Conservation (phyloP, 371 early-diverging fungal genomes). For the Encephalitozoon cuniculi region DNA sequence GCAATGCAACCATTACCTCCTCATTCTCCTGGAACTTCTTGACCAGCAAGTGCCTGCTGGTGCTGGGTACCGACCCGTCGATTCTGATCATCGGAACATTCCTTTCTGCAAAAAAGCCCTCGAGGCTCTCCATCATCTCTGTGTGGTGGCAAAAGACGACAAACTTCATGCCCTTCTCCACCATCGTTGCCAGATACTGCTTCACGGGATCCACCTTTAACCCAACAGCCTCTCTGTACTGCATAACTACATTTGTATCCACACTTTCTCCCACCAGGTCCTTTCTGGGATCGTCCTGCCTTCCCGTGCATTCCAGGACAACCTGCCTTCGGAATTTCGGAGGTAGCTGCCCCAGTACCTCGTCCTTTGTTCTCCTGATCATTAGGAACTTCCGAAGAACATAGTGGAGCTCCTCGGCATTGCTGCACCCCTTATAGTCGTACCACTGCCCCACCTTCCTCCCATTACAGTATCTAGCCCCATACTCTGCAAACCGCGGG, state of each 20-base stretch:
- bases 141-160: conserved; percentile 65
- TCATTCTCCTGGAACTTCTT: conserved; percentile 60
- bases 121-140: conserved; percentile 60
- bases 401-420: conserved; percentile 63
- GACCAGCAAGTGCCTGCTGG: conserved; percentile 46
- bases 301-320: conserved; percentile 31
- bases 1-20: conserved; percentile 61
- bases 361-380: conserved; percentile 63
- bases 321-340: conserved; percentile 61
- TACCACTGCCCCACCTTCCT: conserved; percentile 43
- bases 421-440: conserved; percentile 61
- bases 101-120: conserved; percentile 38
- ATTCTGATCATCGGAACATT: conserved; percentile 62
- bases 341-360: conserved; percentile 63
- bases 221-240: conserved; percentile 52
- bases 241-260: conserved; percentile 9
- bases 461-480: conserved; percentile 64
- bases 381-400: conserved; percentile 62
- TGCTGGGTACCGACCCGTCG: conserved; percentile 63
- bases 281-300: background rate
- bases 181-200: conserved; percentile 62
- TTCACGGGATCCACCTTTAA: conserved; percentile 61
- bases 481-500: conserved; percentile 59
- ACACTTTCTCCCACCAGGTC: conserved; percentile 20
- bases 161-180: conserved; percentile 62